These are phyloP conservation scores for Rosa lucieae DNA, from an alignment of 306 rosid genomes.

Conservation along the genomic window DNA sequence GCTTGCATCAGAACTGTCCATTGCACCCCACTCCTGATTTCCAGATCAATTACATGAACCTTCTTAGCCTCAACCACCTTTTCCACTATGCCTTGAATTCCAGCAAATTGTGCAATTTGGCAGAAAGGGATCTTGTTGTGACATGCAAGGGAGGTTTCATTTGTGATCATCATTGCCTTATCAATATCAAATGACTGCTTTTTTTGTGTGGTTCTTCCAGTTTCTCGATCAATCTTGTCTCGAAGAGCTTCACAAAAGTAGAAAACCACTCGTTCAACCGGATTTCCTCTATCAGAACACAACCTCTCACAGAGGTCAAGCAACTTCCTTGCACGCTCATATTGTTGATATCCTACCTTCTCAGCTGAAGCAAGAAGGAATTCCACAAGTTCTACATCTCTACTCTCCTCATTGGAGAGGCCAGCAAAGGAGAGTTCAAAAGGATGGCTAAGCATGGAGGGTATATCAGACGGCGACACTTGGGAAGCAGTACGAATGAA, in stretches of 20 bases:
- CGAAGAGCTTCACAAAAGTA: conserved; percentile 56
- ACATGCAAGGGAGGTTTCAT: conserved; percentile 28
- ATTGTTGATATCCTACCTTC: conserved; percentile 54
- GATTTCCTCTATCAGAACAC: conserved; percentile 43
- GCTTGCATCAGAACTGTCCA: conserved; percentile 45
- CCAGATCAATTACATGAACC: conserved; percentile 39
- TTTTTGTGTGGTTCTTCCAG: conserved; percentile 38
- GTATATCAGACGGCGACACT: conserved; percentile 12
- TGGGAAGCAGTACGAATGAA: conserved; percentile 50
- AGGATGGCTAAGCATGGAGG: conserved; percentile 41
- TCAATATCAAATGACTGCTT: conserved; percentile 32
- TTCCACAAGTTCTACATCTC: conserved; percentile 52
- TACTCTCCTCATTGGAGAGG: conserved; percentile 47
- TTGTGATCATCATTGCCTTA: conserved; percentile 23
- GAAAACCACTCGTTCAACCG: conserved; percentile 48
- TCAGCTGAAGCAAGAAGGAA: conserved; percentile 66
- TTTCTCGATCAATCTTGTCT: conserved; percentile 52
- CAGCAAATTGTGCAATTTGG: conserved; percentile 27
- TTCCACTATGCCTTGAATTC: conserved; percentile 44
- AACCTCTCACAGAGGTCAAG: conserved; percentile 36
- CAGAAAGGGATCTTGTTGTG: conserved; percentile 30
- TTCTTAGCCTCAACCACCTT: conserved; percentile 28
- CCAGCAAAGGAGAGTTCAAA: conserved; percentile 40
- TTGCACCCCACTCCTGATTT: conserved; percentile 33
- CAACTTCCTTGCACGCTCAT: conserved; percentile 41